Evolutionary conservation across 306 rosid species (phyloP), one percentile per base, ranked within the genome.

Genomic region (Pyrus pyrifolia): DNA sequence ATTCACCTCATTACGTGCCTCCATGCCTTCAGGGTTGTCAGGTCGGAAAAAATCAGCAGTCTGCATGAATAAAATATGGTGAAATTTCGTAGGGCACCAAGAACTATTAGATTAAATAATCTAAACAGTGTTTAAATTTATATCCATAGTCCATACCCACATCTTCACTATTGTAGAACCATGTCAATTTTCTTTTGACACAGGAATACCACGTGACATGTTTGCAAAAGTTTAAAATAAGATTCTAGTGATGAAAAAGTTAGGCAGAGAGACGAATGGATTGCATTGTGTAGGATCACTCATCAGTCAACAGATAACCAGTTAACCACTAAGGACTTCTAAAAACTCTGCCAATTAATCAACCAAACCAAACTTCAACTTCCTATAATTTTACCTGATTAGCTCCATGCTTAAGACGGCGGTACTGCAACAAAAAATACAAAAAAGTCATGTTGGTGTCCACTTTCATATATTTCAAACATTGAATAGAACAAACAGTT

Each of bases 1-100:
- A 85, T 44, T 83, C 87, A 92, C 99, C 97, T 95, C 99, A 81
- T 95, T 90, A 49, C 99, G 99, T 29, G 99, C 97, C 78, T 95
- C 99, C 65, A 90, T 73, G 73, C 99, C 99, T 86, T 95, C 99
- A 11, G 97, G 93, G 85, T 95, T 95, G 82, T 95, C 99, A 75
- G 97, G 90, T 83, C 97, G 91, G 79, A 92, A 95, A 86, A 92
- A 95, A 81, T 92, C 99, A 67, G 99, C 99, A 59, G 86, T 75
- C 99, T 95, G 92, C 91, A 85, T 17, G 59, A 64, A 83, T n/a
- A 82, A 78, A 72, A 66, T 60, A 58, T 71, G 67, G 78, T 61
- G 49, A 74, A 69, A 45, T 44, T 29, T 59, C 35, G 38, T 21
- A 73, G 38, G 45, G 30, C 68, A 60, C 77, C 59, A 42, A 27